Conservation (phyloP, 164 flowering plant genomes). For the Paratinospora sagittata region DNA sequence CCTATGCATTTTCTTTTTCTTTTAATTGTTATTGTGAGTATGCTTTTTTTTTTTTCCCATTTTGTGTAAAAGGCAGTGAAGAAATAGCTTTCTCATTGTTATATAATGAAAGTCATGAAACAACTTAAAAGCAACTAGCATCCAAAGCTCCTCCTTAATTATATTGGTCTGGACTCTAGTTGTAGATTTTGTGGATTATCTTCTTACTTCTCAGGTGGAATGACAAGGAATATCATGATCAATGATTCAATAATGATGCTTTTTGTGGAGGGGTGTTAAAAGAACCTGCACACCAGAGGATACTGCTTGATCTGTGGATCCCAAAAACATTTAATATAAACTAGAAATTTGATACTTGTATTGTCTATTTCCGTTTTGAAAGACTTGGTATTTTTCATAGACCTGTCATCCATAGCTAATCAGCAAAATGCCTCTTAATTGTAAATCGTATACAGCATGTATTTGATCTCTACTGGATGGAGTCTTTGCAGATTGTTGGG, state of each 20-base stretch:
- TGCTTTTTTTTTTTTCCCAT: no score
- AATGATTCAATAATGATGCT: no score
- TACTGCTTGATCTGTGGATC: background rate
- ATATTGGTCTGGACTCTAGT: background rate
- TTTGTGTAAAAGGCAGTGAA: no score
- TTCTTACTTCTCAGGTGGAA: background rate
- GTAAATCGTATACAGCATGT: background rate
- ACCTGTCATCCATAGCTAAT: background rate
- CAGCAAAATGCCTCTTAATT: background rate
- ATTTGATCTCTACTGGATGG: constrained; percentile 9
- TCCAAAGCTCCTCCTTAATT: background rate
- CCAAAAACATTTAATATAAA: background rate
- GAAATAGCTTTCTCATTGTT: no score
- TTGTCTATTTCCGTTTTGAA: background rate
- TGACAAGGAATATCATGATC: background rate
- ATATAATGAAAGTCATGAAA: no score
- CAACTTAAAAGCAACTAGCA: background rate
- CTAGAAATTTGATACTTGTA: no score
- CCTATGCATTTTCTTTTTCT: no score
- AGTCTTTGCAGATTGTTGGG: constrained; percentile 62
- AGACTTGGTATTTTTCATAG: background rate
- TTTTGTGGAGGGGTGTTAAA: no score
- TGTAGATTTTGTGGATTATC: background rate
- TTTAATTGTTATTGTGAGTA: no score
- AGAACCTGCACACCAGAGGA: background rate